A percentile compares a stretch with the other conserved stretches of the same genome.
phyloP scores from a whole-genome alignment of 805 yeast species.

The Ogataea nonfermentans region DNA sequence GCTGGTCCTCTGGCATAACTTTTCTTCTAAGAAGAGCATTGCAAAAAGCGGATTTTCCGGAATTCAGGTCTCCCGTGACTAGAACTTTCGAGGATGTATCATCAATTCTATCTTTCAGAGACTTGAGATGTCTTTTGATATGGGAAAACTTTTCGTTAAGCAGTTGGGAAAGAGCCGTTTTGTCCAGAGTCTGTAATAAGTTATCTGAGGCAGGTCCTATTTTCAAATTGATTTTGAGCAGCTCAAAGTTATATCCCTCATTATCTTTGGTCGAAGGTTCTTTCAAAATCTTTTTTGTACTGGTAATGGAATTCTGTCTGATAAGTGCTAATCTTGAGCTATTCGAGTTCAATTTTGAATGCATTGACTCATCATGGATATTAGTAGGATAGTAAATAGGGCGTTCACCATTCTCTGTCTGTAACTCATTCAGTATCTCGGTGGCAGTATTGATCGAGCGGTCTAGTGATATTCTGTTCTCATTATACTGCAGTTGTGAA shows the following conservation, averaged over 20 bases:
- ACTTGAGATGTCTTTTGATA: slow-evolving; percentile 62
- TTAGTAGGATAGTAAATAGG: slow-evolving; percentile 64
- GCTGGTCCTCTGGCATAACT: slow-evolving; percentile 91
- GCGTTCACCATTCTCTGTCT: slow-evolving; percentile 53
- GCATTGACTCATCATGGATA: slow-evolving; percentile 30
- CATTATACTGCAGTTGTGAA: slow-evolving; percentile 75
- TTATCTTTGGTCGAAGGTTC: slow-evolving; percentile 18
- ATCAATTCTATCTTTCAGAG: slow-evolving; percentile 78
- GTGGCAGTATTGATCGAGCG: slow-evolving; percentile 56
- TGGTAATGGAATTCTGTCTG: slow-evolving; percentile 37
- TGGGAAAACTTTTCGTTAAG: slow-evolving; percentile 66
- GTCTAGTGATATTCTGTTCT: slow-evolving; percentile 62
- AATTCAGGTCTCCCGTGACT: slow-evolving; percentile 94
- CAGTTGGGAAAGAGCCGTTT: slow-evolving; percentile 63
- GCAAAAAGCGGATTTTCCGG: slow-evolving; percentile 96
- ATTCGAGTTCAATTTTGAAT: slow-evolving; percentile 43
- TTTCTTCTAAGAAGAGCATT: slow-evolving; percentile 79
- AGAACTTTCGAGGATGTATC: slow-evolving; percentile 92
- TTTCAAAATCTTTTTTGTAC: slow-evolving; percentile 15
- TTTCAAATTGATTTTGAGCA: slow-evolving; percentile 62
- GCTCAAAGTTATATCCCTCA: slow-evolving; percentile 46
- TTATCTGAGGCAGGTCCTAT: slow-evolving; percentile 46
- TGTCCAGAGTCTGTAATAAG: slow-evolving; percentile 58
- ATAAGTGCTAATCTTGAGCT: slow-evolving; percentile 54
- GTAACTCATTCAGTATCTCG: slow-evolving; percentile 49